Base-by-base conservation (phyloP, 2,329 filamentous ascomycete genomes). In the Cytospora leucostoma region DNA sequence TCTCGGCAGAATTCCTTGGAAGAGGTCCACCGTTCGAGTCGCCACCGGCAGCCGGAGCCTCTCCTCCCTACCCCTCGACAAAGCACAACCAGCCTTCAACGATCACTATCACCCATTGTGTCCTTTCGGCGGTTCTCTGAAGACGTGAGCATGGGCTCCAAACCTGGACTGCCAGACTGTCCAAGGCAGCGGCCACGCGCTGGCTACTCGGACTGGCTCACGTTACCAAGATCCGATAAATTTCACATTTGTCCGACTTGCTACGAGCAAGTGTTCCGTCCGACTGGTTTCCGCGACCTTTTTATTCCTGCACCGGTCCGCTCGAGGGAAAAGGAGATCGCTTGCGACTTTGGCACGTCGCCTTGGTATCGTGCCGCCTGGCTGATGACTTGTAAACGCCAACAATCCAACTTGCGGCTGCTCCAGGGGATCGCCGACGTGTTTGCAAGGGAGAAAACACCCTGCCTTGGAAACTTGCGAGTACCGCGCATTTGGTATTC, bases 351-450 rank as follows among this genome's bases (percentile, higher is more conserved):
- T 74, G 91, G 91, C 35, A 83, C 86, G 13, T 83, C 81, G 0
- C 85, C 89, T 0, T 97, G 93, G 92, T 89, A 92, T 70, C 87
- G 91, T 34, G 86, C 97, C 47, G 93, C 93, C 0, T 96, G 90
- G 86, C 81, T 93, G 3, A 81, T 96, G 66, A 93, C 88, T 2
- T 78, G 90, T 59, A 92, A 93, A 74, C 85, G 91, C 68, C 77
- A 85, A 13, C 80, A 84, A 19, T 80, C 83, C 3, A 87, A 92
- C 67, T 77, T 95, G 49, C 83, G 84, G 13, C 77, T 96, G 6
- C 80, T 97, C 35, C 85, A 89, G 64, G 83, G 84, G 44, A 81
- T 97, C 38, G 87, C 89, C 6, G 82, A 84, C 11, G 83, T 92
- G 47, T 78, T 83, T 2, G 81, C 83, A 5, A 82, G 79, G 33